Evolutionary conservation across 257 asterid genomes (phyloP), one percentile per base, ranked within the genome.

Genomic region (Capsicum rhomboideum): DNA sequence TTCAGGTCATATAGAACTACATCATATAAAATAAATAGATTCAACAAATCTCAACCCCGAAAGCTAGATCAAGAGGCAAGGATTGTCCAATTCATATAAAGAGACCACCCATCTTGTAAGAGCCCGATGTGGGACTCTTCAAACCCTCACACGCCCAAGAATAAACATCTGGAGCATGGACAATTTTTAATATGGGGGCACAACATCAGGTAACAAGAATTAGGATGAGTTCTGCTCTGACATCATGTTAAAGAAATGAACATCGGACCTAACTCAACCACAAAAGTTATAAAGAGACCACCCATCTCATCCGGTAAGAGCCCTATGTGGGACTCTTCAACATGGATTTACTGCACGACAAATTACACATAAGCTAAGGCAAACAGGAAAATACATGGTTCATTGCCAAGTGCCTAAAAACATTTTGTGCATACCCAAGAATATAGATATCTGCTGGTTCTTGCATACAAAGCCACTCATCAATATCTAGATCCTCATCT

Each of bases 401-500:
- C 21, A 29, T 53, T 13, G 17, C 8, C 12, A 78, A 78, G 58
- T 26, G 16, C 23, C 6, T 28, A 37, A 31, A 79, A 69, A 4
- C 31, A 40, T 78, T 37, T 3, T 56, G 0, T 29, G 59, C 94
- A 87, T 85, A 95, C 99, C 99, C 98, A 67, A 96, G 92, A 61
- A 96, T 87, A 84, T 92, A 95, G 12, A 95, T 85, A 85, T 94
- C 98, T 61, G 99, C 93, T 3, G 97, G 96, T 58, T 92, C 97
- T 90, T 96, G 95, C 94, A 86, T 89, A 82, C 88, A 85, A 34
- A 96, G 90, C 99, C 99, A 96, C 61, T 94, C 99, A 64, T 93
- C 98, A 52, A 96, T 96, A 46, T 92, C 97, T 83, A 94, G 91
- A 87, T 88, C 83, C 58, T 90, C 99, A 28, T 85, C 53, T 8